These are phyloP conservation scores for Cyberlindnera lachancei DNA, from an alignment of 805 yeast genomes.

Conservation along the genomic window DNA sequence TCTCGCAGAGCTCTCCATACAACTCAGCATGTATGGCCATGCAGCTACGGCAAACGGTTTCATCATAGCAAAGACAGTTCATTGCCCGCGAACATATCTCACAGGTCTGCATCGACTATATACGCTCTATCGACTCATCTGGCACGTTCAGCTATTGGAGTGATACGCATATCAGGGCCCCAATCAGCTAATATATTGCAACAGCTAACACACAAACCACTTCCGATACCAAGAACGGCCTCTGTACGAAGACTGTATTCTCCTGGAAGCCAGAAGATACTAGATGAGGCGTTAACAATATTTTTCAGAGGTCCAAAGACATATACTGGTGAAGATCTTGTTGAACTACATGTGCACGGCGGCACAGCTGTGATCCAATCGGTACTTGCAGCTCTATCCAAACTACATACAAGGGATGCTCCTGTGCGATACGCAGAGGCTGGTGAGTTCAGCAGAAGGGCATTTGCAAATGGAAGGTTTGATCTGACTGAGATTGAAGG, in stretches of 20 bases:
- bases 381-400: slow-evolving; percentile 54
- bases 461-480: slow-evolving; percentile 74
- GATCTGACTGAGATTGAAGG: slow-evolving; percentile 92
- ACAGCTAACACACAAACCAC: slow-evolving; percentile 34
- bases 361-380: slow-evolving; percentile 78
- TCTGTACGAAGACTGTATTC: slow-evolving; percentile 49
- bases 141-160: slow-evolving; percentile 79
- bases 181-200: slow-evolving; percentile 34
- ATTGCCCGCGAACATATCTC: neutral
- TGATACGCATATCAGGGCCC: slow-evolving; percentile 76
- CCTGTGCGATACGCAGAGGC: slow-evolving; percentile 78
- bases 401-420: slow-evolving; percentile 37
- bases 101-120: slow-evolving; percentile 45
- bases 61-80: too few species aligned
- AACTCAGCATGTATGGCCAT: too few species aligned
- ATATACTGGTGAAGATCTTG: slow-evolving; percentile 86
- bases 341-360: slow-evolving; percentile 92
- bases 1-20: too few species aligned
- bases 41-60: too few species aligned
- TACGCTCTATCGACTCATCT: slow-evolving; percentile 86
- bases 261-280: slow-evolving; percentile 30
- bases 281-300: slow-evolving; percentile 74
- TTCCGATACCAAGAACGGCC: slow-evolving; percentile 48
- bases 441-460: slow-evolving; percentile 87
- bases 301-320: slow-evolving; percentile 69